phyloP scores from a whole-genome alignment of 345 rosid species.

The Eucalyptus pauciflora region DNA sequence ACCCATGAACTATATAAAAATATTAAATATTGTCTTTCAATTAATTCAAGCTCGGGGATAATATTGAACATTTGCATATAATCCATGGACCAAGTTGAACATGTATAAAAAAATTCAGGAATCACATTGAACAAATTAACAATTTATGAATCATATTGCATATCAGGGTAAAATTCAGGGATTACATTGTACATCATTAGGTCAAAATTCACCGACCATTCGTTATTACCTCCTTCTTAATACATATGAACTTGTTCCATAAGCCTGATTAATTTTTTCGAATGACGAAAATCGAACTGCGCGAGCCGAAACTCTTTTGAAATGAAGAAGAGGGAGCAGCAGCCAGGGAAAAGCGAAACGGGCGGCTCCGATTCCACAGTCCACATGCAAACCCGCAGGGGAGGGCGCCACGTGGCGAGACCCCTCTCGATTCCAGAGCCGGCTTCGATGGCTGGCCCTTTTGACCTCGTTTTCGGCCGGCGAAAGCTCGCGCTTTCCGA shows the following conservation, averaged over 20 bases:
- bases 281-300: neutral
- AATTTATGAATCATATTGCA: fast-evolving
- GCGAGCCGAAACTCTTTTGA: neutral
- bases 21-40: neutral
- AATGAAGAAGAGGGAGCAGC: neutral
- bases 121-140: fast-evolving
- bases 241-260: neutral
- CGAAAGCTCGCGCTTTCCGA: neutral
- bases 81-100: fast-evolving
- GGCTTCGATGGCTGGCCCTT: neutral
- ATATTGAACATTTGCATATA: neutral
- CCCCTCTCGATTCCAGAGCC: conserved; percentile 2
- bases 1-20: fast-evolving
- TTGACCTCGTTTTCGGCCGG: conserved; percentile 13
- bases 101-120: fast-evolving
- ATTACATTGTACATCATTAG: neutral
- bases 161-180: fast-evolving
- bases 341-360: neutral
- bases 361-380: neutral
- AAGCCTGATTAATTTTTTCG: neutral
- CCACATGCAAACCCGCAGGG: neutral
- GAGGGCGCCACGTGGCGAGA: neutral
- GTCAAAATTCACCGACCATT: no score
- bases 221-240: neutral
- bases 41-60: fast-evolving